Percentiles rank a stretch among this genome's conserved stretches.
Conservation (phyloP, 805 yeast genomes). For the Kodamaea neixiangensis region DNA sequence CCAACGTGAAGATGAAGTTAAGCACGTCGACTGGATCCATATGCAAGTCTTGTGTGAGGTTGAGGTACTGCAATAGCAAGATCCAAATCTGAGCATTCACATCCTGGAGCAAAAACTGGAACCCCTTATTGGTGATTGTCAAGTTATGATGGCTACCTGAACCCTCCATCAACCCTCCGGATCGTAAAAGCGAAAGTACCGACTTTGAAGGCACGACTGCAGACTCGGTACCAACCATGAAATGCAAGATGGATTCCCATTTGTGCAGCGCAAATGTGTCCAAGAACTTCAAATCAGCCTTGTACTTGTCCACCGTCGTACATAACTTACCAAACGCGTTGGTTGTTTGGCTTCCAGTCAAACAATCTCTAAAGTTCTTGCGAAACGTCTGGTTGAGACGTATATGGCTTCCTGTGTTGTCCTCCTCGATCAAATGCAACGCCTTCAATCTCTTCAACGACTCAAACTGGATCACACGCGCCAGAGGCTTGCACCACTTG, state of each 20-base stretch:
- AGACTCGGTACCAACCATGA: slow-evolving; percentile 92
- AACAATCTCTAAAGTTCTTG: slow-evolving; percentile 72
- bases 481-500: slow-evolving; percentile 69
- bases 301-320: slow-evolving; percentile 53
- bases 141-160: slow-evolving; percentile 39
- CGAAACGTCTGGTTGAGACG: slow-evolving; percentile 74
- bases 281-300: slow-evolving; percentile 63
- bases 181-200: slow-evolving; percentile 72
- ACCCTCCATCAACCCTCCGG: slow-evolving; percentile 87
- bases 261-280: slow-evolving; percentile 80
- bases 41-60: slow-evolving; percentile 76
- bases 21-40: slow-evolving; percentile 97
- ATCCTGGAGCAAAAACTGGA: slow-evolving; percentile 91
- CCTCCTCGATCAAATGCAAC: slow-evolving; percentile 73
- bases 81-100: slow-evolving; percentile 96
- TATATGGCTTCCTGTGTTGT: slow-evolving; percentile 45
- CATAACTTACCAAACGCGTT: slow-evolving; percentile 78
- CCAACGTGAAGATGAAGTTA: slow-evolving; percentile 90
- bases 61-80: slow-evolving; percentile 78
- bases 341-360: slow-evolving; percentile 72
- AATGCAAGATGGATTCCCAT: slow-evolving; percentile 96
- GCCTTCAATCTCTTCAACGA: slow-evolving; percentile 76
- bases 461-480: slow-evolving; percentile 64
- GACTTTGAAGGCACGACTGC: slow-evolving; percentile 73
- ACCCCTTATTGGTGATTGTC: slow-evolving; percentile 86